Evolutionary conservation across 2,329 filamentous ascomycete species (phyloP).

Genomic region (Phialophora chinensis): DNA sequence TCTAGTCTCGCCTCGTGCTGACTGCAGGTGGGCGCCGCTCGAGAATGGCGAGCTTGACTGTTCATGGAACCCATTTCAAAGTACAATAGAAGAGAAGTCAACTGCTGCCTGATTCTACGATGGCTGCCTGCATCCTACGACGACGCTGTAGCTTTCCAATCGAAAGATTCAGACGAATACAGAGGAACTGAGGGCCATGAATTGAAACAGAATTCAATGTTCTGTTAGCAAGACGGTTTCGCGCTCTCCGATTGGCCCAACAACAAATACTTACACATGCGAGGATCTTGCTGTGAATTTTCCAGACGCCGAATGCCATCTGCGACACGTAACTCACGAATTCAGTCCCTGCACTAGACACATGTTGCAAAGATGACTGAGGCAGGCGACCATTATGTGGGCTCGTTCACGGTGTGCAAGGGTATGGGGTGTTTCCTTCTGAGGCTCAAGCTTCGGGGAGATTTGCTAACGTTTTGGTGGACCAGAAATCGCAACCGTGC

Average conservation of each 20-base stretch:
- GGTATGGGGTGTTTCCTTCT: slow-evolving; percentile 3
- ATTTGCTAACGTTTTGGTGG: slow-evolving; percentile 11
- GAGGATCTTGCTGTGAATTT: not conserved
- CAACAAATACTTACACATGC: not conserved
- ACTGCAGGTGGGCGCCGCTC: no score
- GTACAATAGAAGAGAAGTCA: no score
- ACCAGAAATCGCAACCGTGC: slow-evolving; percentile 16
- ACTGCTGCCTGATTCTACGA: no score
- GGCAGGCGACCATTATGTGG: slow-evolving; percentile 21
- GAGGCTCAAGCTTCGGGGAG: not conserved
- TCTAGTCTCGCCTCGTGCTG: no score
- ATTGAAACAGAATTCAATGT: no score
- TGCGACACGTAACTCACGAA: not conserved
- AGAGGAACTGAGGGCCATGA: no score
- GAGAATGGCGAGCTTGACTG: no score
- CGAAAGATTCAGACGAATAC: no score
- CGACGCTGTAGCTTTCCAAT: no score
- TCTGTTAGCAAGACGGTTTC: not conserved
- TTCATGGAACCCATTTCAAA: no score
- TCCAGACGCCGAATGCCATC: not conserved
- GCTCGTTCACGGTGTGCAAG: slow-evolving; percentile 15
- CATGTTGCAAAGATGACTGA: slow-evolving; percentile 24
- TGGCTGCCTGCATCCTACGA: no score
- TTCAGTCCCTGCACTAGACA: not conserved
- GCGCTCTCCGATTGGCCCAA: not conserved